Conservation (phyloP, 2,329 filamentous ascomycete genomes). For the Gaeumannomyces tritici region DNA sequence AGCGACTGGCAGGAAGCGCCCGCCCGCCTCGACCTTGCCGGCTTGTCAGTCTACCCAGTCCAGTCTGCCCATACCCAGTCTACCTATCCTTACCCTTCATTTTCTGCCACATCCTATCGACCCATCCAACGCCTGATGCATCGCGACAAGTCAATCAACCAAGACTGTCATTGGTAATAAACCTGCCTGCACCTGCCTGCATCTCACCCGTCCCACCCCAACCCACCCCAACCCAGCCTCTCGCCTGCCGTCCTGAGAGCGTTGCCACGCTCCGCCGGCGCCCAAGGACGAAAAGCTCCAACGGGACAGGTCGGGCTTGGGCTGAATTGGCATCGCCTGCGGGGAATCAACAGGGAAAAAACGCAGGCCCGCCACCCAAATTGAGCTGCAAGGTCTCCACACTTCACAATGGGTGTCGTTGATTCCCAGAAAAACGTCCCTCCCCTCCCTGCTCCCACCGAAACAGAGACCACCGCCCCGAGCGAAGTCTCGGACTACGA, state of each 20-base stretch:
- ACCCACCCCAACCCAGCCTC: background rate
- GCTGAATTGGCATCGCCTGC: background rate
- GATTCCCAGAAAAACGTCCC: slow-evolving; percentile 44
- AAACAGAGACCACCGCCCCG: slow-evolving; percentile 51
- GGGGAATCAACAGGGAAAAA: background rate
- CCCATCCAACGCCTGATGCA: background rate
- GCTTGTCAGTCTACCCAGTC: too few species aligned
- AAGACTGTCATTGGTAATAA: background rate
- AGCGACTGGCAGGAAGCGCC: background rate
- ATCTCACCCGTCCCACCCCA: too few species aligned
- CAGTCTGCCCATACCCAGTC: too few species aligned
- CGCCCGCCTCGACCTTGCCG: background rate
- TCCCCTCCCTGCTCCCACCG: slow-evolving; percentile 71
- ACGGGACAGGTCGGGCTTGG: background rate
- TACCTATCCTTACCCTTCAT: background rate
- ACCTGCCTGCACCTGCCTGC: too few species aligned
- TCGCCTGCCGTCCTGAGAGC: background rate
- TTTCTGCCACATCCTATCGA: background rate
- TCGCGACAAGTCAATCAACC: background rate
- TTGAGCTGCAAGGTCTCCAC: slow-evolving; percentile 7
- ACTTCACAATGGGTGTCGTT: slow-evolving; percentile 19
- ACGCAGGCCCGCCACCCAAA: background rate
- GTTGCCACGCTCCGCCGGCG: background rate
- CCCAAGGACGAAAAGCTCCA: background rate
- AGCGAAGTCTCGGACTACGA: slow-evolving; percentile 48